Evolutionary conservation across 768 basidiomycete species (phyloP), one percentile per base, ranked within the genome.

Genomic region (Trametes maxima): DNA sequence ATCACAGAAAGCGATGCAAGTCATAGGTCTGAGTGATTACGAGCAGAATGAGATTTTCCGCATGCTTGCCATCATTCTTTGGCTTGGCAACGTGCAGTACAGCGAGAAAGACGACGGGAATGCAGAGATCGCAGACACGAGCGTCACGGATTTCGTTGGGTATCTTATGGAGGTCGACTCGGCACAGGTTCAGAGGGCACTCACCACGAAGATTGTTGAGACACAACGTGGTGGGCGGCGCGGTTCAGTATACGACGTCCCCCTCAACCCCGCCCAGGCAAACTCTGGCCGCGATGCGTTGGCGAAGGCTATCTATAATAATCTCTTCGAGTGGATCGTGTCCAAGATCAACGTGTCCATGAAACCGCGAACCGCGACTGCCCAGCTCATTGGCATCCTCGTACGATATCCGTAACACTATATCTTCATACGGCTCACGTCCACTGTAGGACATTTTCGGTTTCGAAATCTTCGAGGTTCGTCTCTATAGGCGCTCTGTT

Each of bases 321-420:
- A 98, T 73, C 78, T 98, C 3, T 98, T 99, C 72, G 96, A 99
- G 71, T 99, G 97, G 97, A 98, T 99, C 68, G 97, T 99, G 44
- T 91, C 92, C 16, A 86, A 94, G 62, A 85, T 99, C 72, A 99
- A 99, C 72, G 78, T 93, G 17, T 98, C 96, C 5, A 97, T 99
- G 95, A 95, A 94, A 74, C 84, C 95, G 5, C 85, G 93, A 43
- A 76, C 80, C 51, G 77, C 86, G 6, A 79, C 85, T 53, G 80
- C 88, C 10, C 92, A 94, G 56, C 80, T 98, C 56, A 93, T 99
- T 64, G 96, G 97, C 50, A 98, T 99, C 65, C 77, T 99, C 73
- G 90, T 91, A 57, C 50, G 86, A 73, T 22, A 14, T 39, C n/a
- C 59, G 13, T 53, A 11, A 16, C 4, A 13, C 46, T 63, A 52